Base-by-base conservation (phyloP, 2,329 filamentous ascomycete genomes). In the Aquanectria penicillioides region DNA sequence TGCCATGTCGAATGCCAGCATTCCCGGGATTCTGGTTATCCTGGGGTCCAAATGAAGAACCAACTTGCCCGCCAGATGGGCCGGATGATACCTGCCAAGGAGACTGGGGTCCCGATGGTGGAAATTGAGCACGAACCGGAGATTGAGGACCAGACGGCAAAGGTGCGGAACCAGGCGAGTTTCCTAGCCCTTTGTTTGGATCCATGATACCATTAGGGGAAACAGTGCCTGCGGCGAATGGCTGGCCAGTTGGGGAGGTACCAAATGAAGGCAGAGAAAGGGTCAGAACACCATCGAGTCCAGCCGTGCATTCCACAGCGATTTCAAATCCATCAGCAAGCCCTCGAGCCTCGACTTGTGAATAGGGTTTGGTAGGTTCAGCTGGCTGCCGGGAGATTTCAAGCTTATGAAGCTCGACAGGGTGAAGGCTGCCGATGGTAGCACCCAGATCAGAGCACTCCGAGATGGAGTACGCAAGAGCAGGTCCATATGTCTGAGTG, bases 261-360 rank as follows among this genome's bases (percentile, higher is more conserved):
- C 50, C 48, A 9, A 64, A 38, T 10, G 59, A 56, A 7, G 65
- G 63, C 5, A 72, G 33, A 29, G 71, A 71, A 10, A 74, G 40
- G 6, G 72, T 75, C 3, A 77, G 60, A 18, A 74, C 61, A 13
- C 73, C 74, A 41, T 75, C 68, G n/a, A 67, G 51, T 2, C 74
- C 74, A 48, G 72, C 65, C 25, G 67, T 66, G 44, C 71, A 76
- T 6, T 68, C 65, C 11, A 74, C 44, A 26, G 61, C 60, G 46
- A 74, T 48, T 4, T 67, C 63, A n/a, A 74, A 56, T 1, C 61
- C 62, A 8, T 58, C 61, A 17, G 67, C 62, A 47, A 71, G 60
- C 3, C 59, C 37, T 17, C 69, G 58, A 3, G 48, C 29, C 12
- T 59, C 43, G 10, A 59, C 28, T 33, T 59, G 40, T 15, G 53